Base-by-base conservation (phyloP, 2,329 filamentous ascomycete genomes). In the Monosporascus sp. region DNA sequence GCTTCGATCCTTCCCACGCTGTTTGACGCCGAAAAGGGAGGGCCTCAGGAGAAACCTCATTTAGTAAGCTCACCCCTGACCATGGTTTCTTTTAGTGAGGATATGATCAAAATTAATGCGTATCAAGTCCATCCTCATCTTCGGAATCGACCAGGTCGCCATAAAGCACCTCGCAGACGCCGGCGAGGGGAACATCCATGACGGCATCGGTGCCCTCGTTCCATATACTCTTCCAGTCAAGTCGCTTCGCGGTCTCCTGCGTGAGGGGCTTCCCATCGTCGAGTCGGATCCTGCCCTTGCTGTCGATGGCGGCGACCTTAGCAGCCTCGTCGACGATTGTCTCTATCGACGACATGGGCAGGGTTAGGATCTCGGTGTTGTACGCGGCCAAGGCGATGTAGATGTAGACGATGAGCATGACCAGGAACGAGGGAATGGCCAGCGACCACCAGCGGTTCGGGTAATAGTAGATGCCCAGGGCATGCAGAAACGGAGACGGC, bases 381-480 rank as follows among this genome's bases (percentile, higher is more conserved):
- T 96, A 97, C 47, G 83, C 81, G 47, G 92, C 91, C 37, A 99
- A 82, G 41, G 94, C 94, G 9, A 96, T 85, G 72, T 96, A 99
- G 58, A 97, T 95, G 74, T 96, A 99, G 25, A 94, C 80, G 36
- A 97, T 78, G 46, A 86, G 74, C 80, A 94, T 92, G 52, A 97
- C 92, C 35, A 97, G 77, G 77, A 91, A 97, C 6, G 89, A 87
- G 0, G 94, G 94, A 15, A 97, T 85, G 1, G 94, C 94, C 20
- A 99, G 81, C 48, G 89, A 90, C 94, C 94, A 99, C 94, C 94
- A 99, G 48, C 94, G 85, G 70, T 97, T 91, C 1, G 94, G 94
- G 65, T 97, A 99, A 77, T 97, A 97, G 74, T 91, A 87, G 54
- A 99, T 96, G 20, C 94, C 93, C 53, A 99, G 81, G 54, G 90